These are phyloP conservation scores for Vigna reflexopilosa DNA, from an alignment of 306 rosid species.

Conservation along the genomic window DNA sequence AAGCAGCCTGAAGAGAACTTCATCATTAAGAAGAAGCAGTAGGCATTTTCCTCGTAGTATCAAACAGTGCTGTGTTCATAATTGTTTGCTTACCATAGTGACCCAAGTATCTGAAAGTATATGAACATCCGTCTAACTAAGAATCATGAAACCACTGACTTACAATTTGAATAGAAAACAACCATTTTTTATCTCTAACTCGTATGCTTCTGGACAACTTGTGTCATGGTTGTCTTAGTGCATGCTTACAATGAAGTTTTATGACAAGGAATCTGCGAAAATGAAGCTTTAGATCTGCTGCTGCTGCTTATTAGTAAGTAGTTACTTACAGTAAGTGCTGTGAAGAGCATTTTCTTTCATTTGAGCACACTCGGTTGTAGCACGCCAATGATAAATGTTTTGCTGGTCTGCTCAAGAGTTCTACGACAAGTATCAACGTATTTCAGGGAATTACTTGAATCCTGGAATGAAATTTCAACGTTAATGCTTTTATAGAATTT, in stretches of 20 bases:
- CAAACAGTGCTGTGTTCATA: background rate
- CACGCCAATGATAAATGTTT: background rate
- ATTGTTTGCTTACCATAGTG: slow-evolving; percentile 17
- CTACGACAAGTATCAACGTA: background rate
- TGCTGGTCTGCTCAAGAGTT: background rate
- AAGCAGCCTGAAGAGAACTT: slow-evolving; percentile 78
- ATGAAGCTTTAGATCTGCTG: background rate
- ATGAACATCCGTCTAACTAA: slow-evolving; percentile 3
- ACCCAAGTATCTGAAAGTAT: slow-evolving; percentile 27
- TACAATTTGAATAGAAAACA: slow-evolving; percentile 12
- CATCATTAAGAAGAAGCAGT: slow-evolving; percentile 40
- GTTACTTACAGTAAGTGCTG: too few relatives aligned
- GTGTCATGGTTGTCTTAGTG: background rate
- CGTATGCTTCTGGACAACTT: background rate
- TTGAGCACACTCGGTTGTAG: background rate
- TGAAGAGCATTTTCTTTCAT: background rate
- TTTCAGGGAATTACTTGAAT: background rate
- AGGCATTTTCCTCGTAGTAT: slow-evolving; percentile 9
- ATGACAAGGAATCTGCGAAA: background rate
- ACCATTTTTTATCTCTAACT: background rate
- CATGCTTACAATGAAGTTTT: slow-evolving; percentile 9
- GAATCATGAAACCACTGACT: background rate
- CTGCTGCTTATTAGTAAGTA: too few relatives aligned
- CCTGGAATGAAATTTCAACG: background rate
- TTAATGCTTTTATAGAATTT: background rate